Conservation (phyloP, 768 basidiomycete species). For the Exsudoporus frostii region DNA sequence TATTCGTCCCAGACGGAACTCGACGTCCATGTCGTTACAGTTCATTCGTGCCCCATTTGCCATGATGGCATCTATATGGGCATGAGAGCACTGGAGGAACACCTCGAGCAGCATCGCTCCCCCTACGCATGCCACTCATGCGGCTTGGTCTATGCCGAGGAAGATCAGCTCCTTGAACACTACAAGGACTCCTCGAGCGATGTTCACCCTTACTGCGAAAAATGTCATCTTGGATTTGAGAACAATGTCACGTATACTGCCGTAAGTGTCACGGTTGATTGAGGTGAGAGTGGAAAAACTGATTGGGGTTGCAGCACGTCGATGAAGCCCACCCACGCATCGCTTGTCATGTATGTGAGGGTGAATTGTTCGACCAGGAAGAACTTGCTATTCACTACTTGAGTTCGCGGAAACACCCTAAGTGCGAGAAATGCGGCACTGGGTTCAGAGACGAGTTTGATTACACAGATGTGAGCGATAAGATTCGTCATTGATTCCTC, state of each 20-base stretch:
- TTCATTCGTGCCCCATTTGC: constrained; percentile 32
- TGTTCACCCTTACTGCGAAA: constrained; percentile 36
- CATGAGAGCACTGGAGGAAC: constrained; percentile 22
- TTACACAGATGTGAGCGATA: constrained; percentile 25
- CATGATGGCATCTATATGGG: constrained; percentile 32
- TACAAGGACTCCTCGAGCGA: constrained; percentile 35
- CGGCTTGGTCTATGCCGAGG: constrained; percentile 23
- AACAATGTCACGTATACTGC: constrained; percentile 25
- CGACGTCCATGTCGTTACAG: constrained; percentile 29
- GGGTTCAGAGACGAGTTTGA: constrained; percentile 29
- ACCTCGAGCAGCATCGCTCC: constrained; percentile 29
- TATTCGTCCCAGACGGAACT: constrained; percentile 24
- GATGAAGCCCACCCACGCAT: constrained; percentile 35
- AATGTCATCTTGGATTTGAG: constrained; percentile 36
- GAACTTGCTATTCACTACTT: constrained; percentile 27
- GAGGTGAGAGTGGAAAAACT: not conserved
- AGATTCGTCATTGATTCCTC: not conserved
- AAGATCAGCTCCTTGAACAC: constrained; percentile 39
- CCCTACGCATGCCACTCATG: constrained; percentile 27
- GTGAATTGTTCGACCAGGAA: constrained; percentile 19
- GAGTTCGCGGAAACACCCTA: constrained; percentile 27
- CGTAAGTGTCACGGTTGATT: constrained; percentile 22
- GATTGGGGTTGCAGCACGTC: constrained; percentile 35
- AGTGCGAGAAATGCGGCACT: constrained; percentile 24
- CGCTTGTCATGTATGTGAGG: constrained; percentile 31